Percentiles rank a stretch among this genome's conserved stretches.
Evolutionary conservation across 2,329 filamentous ascomycete genomes (phyloP).

Genomic region (Bimuria novae-zelandiae): DNA sequence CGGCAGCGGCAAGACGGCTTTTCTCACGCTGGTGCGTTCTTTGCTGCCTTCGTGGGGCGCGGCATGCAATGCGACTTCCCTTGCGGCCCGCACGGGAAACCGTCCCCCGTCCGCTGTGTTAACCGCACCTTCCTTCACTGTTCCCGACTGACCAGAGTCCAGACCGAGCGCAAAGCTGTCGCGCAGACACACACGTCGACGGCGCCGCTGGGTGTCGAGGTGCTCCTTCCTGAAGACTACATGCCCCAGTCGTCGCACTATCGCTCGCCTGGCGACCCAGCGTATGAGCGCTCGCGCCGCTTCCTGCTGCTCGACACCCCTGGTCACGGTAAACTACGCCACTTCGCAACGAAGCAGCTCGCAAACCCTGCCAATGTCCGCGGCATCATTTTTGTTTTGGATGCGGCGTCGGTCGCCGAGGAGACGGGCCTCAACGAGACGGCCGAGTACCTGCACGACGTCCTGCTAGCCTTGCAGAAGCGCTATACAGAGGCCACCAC

Average conservation of each 20-base stretch:
- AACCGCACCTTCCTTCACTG: not conserved
- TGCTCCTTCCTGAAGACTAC: slow-evolving; percentile 61
- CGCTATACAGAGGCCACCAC: slow-evolving; percentile 62
- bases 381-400: slow-evolving; percentile 86
- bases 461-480: slow-evolving; percentile 82
- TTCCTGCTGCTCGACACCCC: slow-evolving; percentile 87
- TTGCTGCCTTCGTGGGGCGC: not conserved
- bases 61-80: not conserved
- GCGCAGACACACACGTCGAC: slow-evolving; percentile 57
- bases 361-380: slow-evolving; percentile 57
- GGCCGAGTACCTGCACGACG: slow-evolving; percentile 85
- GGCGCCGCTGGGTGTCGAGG: slow-evolving; percentile 59
- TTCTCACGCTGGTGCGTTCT: slow-evolving; percentile 71
- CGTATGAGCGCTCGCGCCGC: slow-evolving; percentile 60
- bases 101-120: not conserved
- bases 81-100: not conserved
- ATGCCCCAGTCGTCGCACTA: slow-evolving; percentile 64
- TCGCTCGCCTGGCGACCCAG: slow-evolving; percentile 68
- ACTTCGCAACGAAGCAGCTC: slow-evolving; percentile 63
- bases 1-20: slow-evolving; percentile 83
- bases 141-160: slow-evolving; percentile 2
- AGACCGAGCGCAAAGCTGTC: slow-evolving; percentile 61
- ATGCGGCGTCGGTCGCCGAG: slow-evolving; percentile 64
- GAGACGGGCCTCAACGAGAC: slow-evolving; percentile 66
- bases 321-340: slow-evolving; percentile 91